A percentile compares a stretch with the other conserved stretches of the same genome.
Conservation (phyloP, 2,329 filamentous ascomycete genomes). For the Alternaria dauci region DNA sequence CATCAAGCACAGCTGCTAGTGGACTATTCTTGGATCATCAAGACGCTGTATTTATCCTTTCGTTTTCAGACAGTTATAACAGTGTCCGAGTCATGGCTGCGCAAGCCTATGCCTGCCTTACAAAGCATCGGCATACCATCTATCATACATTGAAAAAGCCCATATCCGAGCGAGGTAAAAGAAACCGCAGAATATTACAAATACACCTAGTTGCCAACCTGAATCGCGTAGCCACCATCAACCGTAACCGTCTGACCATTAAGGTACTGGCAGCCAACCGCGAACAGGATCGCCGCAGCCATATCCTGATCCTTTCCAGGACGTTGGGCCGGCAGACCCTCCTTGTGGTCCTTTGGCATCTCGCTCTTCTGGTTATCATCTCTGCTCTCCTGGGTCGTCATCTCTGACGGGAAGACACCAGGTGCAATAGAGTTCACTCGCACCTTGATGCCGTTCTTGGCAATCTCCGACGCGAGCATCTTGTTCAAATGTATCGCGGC, state of each 20-base stretch:
- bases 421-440: conserved; percentile 66
- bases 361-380: conserved; percentile 63
- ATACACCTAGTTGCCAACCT: conserved; percentile 41
- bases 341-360: conserved; percentile 62
- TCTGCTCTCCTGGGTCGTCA: conserved; percentile 62
- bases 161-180: neutral
- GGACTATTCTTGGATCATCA: neutral
- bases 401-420: conserved; percentile 66
- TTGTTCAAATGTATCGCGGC: conserved; percentile 64
- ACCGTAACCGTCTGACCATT: conserved; percentile 61
- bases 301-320: conserved; percentile 68
- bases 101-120: neutral
- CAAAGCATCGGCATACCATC: neutral
- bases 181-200: neutral
- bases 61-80: neutral
- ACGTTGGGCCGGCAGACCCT: conserved; percentile 59
- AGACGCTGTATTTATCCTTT: neutral
- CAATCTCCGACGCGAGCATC: conserved; percentile 63
- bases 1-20: neutral
- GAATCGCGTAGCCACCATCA: conserved; percentile 62
- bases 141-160: conserved; percentile 11
- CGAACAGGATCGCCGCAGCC: conserved; percentile 64
- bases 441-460: conserved; percentile 62
- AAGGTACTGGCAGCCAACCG: conserved; percentile 59
- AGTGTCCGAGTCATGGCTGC: neutral